These are phyloP conservation scores for Sporothrix sp. DNA, from an alignment of 2,329 filamentous ascomycete genomes.

Conservation along the genomic window DNA sequence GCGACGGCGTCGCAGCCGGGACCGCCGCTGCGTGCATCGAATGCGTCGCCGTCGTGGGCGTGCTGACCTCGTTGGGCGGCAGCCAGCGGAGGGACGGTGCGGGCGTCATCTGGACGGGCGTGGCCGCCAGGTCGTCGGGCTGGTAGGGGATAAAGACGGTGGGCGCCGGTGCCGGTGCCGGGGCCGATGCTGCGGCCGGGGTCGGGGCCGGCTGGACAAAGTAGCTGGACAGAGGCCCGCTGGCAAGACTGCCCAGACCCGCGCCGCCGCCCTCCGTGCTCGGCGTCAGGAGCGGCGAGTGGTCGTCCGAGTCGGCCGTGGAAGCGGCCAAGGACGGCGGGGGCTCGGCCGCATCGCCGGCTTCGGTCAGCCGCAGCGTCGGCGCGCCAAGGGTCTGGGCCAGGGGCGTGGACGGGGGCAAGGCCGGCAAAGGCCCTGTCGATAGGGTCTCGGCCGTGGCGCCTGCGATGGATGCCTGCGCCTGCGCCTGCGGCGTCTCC, in stretches of 20 bases:
- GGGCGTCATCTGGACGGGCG: background rate
- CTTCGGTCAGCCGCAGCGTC: background rate
- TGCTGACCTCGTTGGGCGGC: slow-evolving; percentile 32
- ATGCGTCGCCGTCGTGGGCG: background rate
- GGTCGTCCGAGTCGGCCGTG: slow-evolving; percentile 15
- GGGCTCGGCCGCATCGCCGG: background rate
- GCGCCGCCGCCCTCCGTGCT: slow-evolving; percentile 10
- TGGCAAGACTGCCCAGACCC: too few relatives aligned
- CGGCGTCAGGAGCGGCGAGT: slow-evolving; percentile 16
- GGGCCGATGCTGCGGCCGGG: too few relatives aligned
- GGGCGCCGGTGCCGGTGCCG: slow-evolving; percentile 11
- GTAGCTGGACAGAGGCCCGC: too few relatives aligned
- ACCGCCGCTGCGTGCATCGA: background rate
- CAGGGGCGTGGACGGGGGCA: slow-evolving; percentile 10
- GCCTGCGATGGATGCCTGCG: background rate
- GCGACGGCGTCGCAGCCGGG: slow-evolving; percentile 25
- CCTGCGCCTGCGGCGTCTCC: background rate
- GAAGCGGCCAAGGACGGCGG: background rate
- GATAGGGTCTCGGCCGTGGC: background rate
- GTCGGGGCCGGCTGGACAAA: too few relatives aligned
- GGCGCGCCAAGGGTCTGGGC: slow-evolving; percentile 2
- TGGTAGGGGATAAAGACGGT: slow-evolving; percentile 46
- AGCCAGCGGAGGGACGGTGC: slow-evolving; percentile 38
- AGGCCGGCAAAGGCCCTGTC: background rate
- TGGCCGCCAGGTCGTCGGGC: slow-evolving; percentile 39